Base-by-base conservation (phyloP, 345 rosid species). In the Melaleuca quinquenervia region DNA sequence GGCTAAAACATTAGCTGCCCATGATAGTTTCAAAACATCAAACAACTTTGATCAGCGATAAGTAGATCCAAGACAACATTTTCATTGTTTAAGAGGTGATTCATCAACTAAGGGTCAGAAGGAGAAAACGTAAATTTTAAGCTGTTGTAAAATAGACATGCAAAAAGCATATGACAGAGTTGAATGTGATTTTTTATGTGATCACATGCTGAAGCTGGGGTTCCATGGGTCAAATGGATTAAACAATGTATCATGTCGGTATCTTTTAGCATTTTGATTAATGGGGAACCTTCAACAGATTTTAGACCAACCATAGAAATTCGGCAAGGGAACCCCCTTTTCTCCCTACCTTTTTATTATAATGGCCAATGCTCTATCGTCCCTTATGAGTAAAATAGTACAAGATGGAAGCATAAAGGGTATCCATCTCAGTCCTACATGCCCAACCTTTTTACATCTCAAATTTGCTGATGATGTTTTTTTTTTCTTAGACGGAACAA, bases 281-380 rank as follows among this genome's bases (percentile, higher is more conserved):
- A 12, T 51, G 52, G 18, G 5, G 52, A 51, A 51, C 52, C 16
- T 51, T 1, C 9, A 16, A 12, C 3, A 12, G 9, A 3, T 51
- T 3, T 51, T 3, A 14, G 18, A 15, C 6, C 13, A 3, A 15
- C 1, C 1, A 16, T 2, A 41, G 18, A 16, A 3, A 51, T 3
- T 6, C 13, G 16, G 6, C 52, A 51, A 51, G 52, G 52, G 16
- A 16, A 51, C 3, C 52, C 52, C 13, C 52, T 51, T 51, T 3
- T 51, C 52, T 16, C 16, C 52, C 16, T 51, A 51, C 6, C 14
- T 51, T 12, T 51, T 51, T 5, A 51, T 51, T 14, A 51, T 51
- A 3, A 51, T 51, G 18, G 52, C 52, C 6, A 51, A 13, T 14
- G 52, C 14, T 2, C 6, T 51, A 1, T 14, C 52, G 3, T 12